A percentile compares a stretch with the other conserved stretches of the same genome.
phyloP scores from a whole-genome alignment of 2,329 filamentous ascomycete genomes.

The Trichoderma polysporum region DNA sequence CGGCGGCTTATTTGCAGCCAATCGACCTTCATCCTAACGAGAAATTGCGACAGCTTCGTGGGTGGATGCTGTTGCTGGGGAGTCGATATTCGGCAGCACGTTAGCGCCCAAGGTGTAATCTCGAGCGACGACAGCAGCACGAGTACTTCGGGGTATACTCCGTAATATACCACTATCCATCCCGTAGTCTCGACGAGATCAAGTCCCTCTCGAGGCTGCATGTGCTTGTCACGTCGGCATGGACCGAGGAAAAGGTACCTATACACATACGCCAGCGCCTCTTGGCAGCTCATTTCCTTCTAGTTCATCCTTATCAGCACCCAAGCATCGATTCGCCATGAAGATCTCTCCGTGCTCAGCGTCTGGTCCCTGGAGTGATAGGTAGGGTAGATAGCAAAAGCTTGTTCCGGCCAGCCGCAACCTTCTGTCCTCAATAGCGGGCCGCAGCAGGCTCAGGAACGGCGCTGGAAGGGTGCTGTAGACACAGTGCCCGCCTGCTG shows the following conservation, averaged over 20 bases:
- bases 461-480: neutral
- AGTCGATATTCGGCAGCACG: neutral
- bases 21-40: neutral
- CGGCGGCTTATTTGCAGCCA: neutral
- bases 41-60: conserved; percentile 17
- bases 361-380: neutral
- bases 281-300: neutral
- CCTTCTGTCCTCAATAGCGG: neutral
- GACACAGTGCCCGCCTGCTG: neutral
- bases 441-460: conserved; percentile 6
- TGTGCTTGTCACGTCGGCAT: neutral
- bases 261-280: neutral
- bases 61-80: conserved; percentile 3
- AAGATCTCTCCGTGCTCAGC: neutral
- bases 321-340: neutral
- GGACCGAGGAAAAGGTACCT: neutral
- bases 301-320: neutral
- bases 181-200: neutral
- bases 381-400: neutral
- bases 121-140: neutral
- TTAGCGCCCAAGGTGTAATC: neutral
- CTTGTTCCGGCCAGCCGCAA: neutral
- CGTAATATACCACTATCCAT: neutral
- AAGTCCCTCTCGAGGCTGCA: neutral
- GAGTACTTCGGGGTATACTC: neutral